These are phyloP conservation scores for Setaria viridis DNA, from an alignment of 202 grass and related monocot species.

Conservation along the genomic window DNA sequence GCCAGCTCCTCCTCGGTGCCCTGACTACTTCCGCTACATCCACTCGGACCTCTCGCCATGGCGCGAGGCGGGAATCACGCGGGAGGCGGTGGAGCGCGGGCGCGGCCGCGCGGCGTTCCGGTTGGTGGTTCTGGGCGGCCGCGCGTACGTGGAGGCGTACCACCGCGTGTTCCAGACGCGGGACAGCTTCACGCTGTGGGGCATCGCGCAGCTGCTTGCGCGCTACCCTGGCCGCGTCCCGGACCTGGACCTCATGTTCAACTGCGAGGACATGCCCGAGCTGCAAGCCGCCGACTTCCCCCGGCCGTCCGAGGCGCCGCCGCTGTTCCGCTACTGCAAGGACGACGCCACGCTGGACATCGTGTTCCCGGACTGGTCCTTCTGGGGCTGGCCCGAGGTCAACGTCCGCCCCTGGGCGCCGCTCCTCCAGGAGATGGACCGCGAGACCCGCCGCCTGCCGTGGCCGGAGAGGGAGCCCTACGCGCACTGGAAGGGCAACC, in stretches of 20 bases:
- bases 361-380: background rate
- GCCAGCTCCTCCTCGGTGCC: conserved; percentile 33
- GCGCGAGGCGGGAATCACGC: conserved; percentile 54
- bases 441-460: background rate
- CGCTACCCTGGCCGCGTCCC: conserved; percentile 64
- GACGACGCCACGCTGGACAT: background rate
- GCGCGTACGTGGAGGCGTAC: conserved; percentile 57
- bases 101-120: conserved; percentile 45
- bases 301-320: background rate
- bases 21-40: conserved; percentile 58
- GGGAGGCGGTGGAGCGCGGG: conserved; percentile 58
- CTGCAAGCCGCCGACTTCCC: conserved; percentile 25
- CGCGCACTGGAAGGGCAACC: background rate
- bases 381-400: background rate
- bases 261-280: conserved; percentile 50
- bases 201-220: conserved; percentile 58
- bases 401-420: background rate
- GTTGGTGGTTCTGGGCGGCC: conserved; percentile 47
- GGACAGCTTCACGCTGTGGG: conserved; percentile 67
- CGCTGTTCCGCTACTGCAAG: background rate
- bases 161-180: conserved; percentile 52
- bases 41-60: conserved; percentile 57
- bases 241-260: conserved; percentile 72
- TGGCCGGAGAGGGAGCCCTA: background rate
- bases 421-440: background rate